Percentiles rank a stretch among this genome's conserved stretches.
Conservation (phyloP, 331 rosid species). For the Rosa hybrid region DNA sequence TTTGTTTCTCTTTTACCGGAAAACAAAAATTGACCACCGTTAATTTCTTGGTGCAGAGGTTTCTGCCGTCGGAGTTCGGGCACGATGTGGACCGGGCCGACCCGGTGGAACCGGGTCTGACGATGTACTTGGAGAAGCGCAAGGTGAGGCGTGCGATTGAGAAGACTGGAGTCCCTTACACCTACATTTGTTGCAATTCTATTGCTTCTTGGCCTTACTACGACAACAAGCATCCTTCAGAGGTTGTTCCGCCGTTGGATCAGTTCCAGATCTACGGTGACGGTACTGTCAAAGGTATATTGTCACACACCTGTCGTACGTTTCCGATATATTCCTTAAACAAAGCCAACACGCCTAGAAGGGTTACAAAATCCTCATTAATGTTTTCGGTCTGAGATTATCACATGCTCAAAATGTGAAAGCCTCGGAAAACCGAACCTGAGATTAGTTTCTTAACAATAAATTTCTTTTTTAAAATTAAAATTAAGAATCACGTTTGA, state of each 20-base stretch:
- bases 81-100: conserved; percentile 82
- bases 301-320: neutral
- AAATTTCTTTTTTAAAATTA: too few species aligned
- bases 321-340: too few species aligned
- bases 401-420: too few species aligned
- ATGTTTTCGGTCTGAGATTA: too few species aligned
- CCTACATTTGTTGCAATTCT: conserved; percentile 73
- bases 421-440: too few species aligned
- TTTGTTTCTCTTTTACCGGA: neutral
- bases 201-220: conserved; percentile 87
- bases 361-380: too few species aligned
- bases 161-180: conserved; percentile 56
- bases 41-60: conserved; percentile 43
- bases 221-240: conserved; percentile 65
- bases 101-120: conserved; percentile 80
- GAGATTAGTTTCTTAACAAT: too few species aligned
- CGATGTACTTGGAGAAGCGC: conserved; percentile 62
- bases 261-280: conserved; percentile 69
- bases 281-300: conserved; percentile 72
- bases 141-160: conserved; percentile 49
- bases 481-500: too few species aligned
- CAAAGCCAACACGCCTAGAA: too few species aligned
- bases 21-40: neutral
- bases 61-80: conserved; percentile 81
- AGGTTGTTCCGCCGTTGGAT: conserved; percentile 72